Evolutionary conservation across 1,284 basidiomycete genomes (phyloP), one percentile per base, ranked within the genome.

Genomic region (Lignosus rhinocerotis): DNA sequence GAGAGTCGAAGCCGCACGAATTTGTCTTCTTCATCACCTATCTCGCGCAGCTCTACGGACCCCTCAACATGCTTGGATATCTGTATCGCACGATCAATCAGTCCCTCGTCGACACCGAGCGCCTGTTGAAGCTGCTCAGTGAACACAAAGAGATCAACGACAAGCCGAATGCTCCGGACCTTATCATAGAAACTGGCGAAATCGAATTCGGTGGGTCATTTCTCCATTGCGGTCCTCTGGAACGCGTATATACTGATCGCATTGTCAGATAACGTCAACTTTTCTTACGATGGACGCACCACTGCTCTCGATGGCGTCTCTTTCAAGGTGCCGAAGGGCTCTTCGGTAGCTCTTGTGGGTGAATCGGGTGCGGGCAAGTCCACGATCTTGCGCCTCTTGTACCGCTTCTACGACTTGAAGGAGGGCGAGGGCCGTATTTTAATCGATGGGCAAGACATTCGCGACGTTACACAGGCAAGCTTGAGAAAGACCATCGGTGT

Each of bases 351-450:
- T 0, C 80, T 95, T 30, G 91, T 95, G 14, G 91, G 88, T 43
- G 87, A 91, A 69, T 88, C 89, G 16, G 91, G 91, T 5, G 79
- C 88, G 12, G 89, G 92, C 41, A 94, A 94, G 72, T 90, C 88
- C 8, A 93, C 93, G 0, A 84, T 95, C 54, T 75, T 94, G 55
- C 87, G 92, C 16, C 79, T 94, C 47, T 78, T 97, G 14, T 96
- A 93, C 72, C 83, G 94, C 46, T 94, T 97, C 76, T 96, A 96
- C 72, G 94, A 96, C 68, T 80, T 94, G 19, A 79, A 82, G 33
- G 81, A 84, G 55, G 90, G 90, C 34, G 80, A 88, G 62, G 88
- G 88, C 16, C 78, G 86, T 33, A 90, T 92, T 64, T 72, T 84
- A 51, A 87, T 96, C 61, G 93, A 96, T 67, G 92, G 91, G 1